A percentile compares a stretch with the other conserved stretches of the same genome.
Conservation (phyloP, 495 filamentous ascomycete species). For the Alectoria sarmentosa region DNA sequence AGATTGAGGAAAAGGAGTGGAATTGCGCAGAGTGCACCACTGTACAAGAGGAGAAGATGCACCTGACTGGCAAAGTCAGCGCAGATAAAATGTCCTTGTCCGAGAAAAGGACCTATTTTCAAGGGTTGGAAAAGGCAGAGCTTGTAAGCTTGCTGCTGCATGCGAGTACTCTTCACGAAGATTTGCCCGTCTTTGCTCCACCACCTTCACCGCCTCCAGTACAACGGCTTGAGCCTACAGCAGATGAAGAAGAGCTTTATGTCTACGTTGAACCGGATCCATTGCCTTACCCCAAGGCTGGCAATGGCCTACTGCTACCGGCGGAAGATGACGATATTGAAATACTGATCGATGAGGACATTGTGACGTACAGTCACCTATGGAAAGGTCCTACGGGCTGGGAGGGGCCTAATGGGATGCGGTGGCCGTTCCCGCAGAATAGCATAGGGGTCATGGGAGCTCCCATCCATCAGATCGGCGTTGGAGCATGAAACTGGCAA, state of each 20-base stretch:
- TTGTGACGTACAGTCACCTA: constrained; percentile 40
- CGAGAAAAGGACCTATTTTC: constrained; percentile 44
- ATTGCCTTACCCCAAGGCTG: constrained; percentile 59
- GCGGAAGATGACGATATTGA: constrained; percentile 37
- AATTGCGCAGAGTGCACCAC: constrained; percentile 64
- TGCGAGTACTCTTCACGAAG: constrained; percentile 34
- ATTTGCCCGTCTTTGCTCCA: constrained; percentile 35
- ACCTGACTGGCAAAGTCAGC: constrained; percentile 29
- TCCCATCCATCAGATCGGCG: constrained; percentile 4
- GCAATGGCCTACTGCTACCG: constrained; percentile 42
- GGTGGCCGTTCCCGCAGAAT: constrained; percentile 1
- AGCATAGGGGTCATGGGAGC: not conserved
- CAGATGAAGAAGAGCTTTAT: constrained; percentile 34
- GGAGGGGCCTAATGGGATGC: constrained; percentile 20
- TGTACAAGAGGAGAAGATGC: constrained; percentile 27
- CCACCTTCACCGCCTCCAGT: constrained; percentile 6
- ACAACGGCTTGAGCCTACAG: constrained; percentile 15
- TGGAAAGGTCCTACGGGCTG: constrained; percentile 22
- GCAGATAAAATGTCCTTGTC: constrained; percentile 33
- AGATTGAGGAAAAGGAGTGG: constrained; percentile 65
- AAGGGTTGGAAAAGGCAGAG: constrained; percentile 34
- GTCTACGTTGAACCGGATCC: constrained; percentile 38
- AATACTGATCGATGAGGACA: constrained; percentile 39
- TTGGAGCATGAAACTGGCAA: not conserved
- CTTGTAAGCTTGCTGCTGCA: constrained; percentile 43